phyloP scores from a whole-genome alignment of 805 yeast genomes.

The Brettanomyces bruxellensis region DNA sequence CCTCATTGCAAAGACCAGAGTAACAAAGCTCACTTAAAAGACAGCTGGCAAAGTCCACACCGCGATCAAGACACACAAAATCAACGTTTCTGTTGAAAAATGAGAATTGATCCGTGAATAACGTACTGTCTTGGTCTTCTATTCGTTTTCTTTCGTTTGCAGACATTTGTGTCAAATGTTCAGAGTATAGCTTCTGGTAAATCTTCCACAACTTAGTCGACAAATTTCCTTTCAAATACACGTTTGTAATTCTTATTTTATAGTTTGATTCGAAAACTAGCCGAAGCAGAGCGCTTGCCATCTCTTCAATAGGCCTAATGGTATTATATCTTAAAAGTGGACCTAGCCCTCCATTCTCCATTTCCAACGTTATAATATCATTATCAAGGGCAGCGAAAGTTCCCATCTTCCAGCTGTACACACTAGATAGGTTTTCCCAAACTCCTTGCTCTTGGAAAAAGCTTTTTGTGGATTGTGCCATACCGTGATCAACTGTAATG shows the following conservation, averaged over 20 bases:
- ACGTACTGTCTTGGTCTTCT: slow-evolving; percentile 25
- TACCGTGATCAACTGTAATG: not conserved
- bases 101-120: slow-evolving; percentile 25
- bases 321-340: slow-evolving; percentile 37
- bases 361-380: slow-evolving; percentile 35
- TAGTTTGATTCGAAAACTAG: slow-evolving; percentile 32
- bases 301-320: slow-evolving; percentile 33
- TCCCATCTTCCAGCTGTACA: slow-evolving; percentile 4
- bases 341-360: slow-evolving; percentile 27
- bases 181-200: slow-evolving; percentile 23
- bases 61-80: slow-evolving; percentile 70
- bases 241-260: slow-evolving; percentile 41
- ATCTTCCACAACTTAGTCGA: slow-evolving; percentile 41
- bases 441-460: slow-evolving; percentile 18
- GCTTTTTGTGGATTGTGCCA: slow-evolving; percentile 9
- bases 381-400: slow-evolving; percentile 21
- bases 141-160: slow-evolving; percentile 27
- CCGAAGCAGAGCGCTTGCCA: slow-evolving; percentile 42
- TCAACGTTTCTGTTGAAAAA: slow-evolving; percentile 45
- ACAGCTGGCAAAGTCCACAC: slow-evolving; percentile 64
- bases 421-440: slow-evolving; percentile 16
- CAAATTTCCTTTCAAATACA: slow-evolving; percentile 51
- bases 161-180: slow-evolving; percentile 20
- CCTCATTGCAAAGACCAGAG: slow-evolving; percentile 72
- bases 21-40: slow-evolving; percentile 72